A percentile compares a stretch with the other conserved stretches of the same genome.
These are phyloP conservation scores for Pleurotus tuoliensis DNA, from an alignment of 768 basidiomycete species.

Conservation along the genomic window DNA sequence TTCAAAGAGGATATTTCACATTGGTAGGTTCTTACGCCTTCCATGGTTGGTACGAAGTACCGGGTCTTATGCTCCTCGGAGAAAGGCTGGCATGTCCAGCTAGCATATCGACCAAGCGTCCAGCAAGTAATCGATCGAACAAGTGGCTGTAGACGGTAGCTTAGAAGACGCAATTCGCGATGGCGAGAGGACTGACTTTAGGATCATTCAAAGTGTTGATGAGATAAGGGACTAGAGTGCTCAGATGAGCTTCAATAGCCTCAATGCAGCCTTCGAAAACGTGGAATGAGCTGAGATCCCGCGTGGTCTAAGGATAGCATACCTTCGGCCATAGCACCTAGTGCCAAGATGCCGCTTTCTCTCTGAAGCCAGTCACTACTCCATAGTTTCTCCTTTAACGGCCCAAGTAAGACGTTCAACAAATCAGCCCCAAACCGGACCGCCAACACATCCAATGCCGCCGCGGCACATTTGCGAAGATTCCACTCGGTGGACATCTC, in stretches of 20 bases:
- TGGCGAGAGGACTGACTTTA: conserved; percentile 55
- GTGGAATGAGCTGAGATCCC: conserved; percentile 3
- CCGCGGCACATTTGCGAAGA: conserved; percentile 95
- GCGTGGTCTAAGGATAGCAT: conserved; percentile 16
- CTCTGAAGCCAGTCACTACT: conserved; percentile 89
- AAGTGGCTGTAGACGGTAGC: conserved; percentile 60
- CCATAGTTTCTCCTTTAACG: conserved; percentile 92
- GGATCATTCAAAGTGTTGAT: conserved; percentile 87
- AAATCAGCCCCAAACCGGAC: conserved; percentile 90
- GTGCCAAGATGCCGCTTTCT: conserved; percentile 92
- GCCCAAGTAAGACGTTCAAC: conserved; percentile 81
- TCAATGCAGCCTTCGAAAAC: conserved; percentile 82
- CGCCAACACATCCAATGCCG: conserved; percentile 93
- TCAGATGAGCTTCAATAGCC: conserved; percentile 89
- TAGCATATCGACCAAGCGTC: conserved; percentile 98
- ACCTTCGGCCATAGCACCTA: conserved; percentile 99
- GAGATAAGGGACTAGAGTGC: conserved; percentile 90
- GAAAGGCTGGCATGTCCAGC: conserved; percentile 87
- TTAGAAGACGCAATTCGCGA: conserved; percentile 11
- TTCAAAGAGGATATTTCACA: too few species aligned
- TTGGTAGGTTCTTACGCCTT: conserved; percentile 60
- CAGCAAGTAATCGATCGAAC: conserved; percentile 98
- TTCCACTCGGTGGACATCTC: conserved; percentile 99
- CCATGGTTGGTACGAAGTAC: conserved; percentile 97
- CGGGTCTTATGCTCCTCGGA: conserved; percentile 84